Conservation (phyloP, 257 asterid genomes). For the Haberlea rhodopensis region DNA sequence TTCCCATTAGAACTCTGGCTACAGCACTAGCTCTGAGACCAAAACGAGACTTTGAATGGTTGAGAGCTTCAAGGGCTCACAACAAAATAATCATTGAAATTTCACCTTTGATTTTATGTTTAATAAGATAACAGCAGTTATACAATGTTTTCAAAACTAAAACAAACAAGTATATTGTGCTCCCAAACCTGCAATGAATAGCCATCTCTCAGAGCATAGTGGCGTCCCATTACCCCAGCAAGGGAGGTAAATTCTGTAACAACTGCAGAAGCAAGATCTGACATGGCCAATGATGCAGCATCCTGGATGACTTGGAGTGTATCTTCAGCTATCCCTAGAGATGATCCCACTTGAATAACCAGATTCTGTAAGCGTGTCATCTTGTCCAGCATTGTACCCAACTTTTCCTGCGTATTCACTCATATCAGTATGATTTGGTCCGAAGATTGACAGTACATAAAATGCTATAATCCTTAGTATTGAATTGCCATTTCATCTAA, state of each 20-base stretch:
- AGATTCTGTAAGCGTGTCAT: constrained; percentile 67
- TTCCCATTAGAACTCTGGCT: background rate
- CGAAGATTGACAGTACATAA: constrained; percentile 1
- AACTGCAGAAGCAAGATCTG: constrained; percentile 89
- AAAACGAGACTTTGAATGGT: background rate
- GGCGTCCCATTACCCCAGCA: constrained; percentile 89
- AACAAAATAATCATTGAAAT: constrained; percentile 3
- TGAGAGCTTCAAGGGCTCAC: constrained; percentile 5
- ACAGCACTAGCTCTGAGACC: background rate
- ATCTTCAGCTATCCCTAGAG: constrained; percentile 53
- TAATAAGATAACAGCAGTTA: constrained; percentile 4
- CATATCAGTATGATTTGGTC: constrained; percentile 23
- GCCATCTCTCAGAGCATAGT: constrained; percentile 96
- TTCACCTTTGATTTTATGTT: background rate
- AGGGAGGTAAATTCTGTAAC: constrained; percentile 94
- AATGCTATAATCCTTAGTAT: constrained; percentile 10
- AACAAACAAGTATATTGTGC: constrained; percentile 13
- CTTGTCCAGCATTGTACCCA: constrained; percentile 95
- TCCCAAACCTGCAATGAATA: constrained; percentile 68
- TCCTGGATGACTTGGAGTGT: constrained; percentile 51
- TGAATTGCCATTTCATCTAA: no score
- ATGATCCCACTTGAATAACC: constrained; percentile 62
- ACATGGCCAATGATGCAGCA: constrained; percentile 87
- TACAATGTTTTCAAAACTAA: constrained; percentile 17
- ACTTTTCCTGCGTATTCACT: constrained; percentile 61